These are phyloP conservation scores for Canariomyces notabilis DNA, from an alignment of 2,329 filamentous ascomycete species.

Conservation along the genomic window DNA sequence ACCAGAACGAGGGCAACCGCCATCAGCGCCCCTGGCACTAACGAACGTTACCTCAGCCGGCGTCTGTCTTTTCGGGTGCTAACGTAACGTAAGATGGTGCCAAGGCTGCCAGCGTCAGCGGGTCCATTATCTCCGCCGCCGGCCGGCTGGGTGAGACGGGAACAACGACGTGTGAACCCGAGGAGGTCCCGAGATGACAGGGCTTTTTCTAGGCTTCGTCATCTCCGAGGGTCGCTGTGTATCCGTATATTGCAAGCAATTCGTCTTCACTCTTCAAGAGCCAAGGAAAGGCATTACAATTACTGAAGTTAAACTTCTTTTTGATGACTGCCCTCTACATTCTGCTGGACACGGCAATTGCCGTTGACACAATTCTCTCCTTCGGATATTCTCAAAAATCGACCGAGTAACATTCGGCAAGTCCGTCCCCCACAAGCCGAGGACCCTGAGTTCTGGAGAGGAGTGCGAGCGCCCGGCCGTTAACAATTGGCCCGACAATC, in stretches of 20 bases:
- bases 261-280: no score
- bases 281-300: no score
- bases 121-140: constrained; percentile 24
- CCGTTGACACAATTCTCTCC: no score
- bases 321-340: no score
- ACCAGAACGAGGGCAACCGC: constrained; percentile 17
- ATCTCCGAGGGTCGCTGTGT: background rate
- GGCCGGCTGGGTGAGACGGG: constrained; percentile 17
- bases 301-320: no score
- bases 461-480: no score
- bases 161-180: constrained; percentile 14
- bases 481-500: no score
- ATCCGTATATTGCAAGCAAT: no score
- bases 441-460: background rate
- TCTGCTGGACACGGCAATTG: no score
- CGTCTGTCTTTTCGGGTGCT: constrained; percentile 1
- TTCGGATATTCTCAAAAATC: no score
- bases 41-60: constrained; percentile 5
- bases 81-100: no score
- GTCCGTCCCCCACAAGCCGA: background rate
- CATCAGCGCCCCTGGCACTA: background rate
- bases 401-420: no score
- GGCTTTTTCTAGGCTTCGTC: background rate
- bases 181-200: constrained; percentile 6
- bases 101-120: constrained; percentile 5